Base-by-base conservation (phyloP, 2,329 filamentous ascomycete genomes). In the Cryphonectria japonica region DNA sequence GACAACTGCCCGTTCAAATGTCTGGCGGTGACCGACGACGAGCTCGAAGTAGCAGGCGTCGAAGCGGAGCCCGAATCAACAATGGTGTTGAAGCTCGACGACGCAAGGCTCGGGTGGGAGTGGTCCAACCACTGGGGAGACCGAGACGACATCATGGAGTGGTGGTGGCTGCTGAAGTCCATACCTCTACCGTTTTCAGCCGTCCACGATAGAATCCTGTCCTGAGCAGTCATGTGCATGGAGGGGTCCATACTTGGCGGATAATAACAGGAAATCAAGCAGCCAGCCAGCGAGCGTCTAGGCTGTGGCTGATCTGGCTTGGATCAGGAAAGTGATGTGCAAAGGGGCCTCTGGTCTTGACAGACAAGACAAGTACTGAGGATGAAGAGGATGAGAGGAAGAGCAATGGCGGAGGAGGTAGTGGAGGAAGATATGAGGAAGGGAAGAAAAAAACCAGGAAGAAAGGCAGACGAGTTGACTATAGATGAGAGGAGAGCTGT, bases 1-100 rank as follows among this genome's bases (percentile, higher is more conserved):
- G 87, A 88, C 69, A 88, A 78, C 74, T 87, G 86, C 60, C 85
- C 84, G 16, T 82, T 81, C 50, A 82, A 82, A 39, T 78, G 76
- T 65, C 76, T 77, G 46, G 75, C 75, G 50, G 75, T 71, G 66
- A 70, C 59, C 16, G 76, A 73, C 13, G 77, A 77, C 14, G 77
- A 74, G 46, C 78, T 76, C 29, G 63, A 65, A 13, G 50, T 65
- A 9, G 63, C 63, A 26, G 80, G 81, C 26, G 80, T 77, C 7
- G 80, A 79, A 52, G 72, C 66, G 13, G 72, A 62, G 26, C 57
- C 61, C 37, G 43, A 70, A 39, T 70, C 66, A 29, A 63, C 34
- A 26, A 41, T 67, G 43, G 66, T 62, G 22, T 57, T 65, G 54
- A 54, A 50, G 59, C 62, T 67, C 34, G 70, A 69, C 37, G 46